Evolutionary conservation across 495 filamentous ascomycete genomes (phyloP), one percentile per base, ranked within the genome.

Genomic region (Ramalina intermedia): DNA sequence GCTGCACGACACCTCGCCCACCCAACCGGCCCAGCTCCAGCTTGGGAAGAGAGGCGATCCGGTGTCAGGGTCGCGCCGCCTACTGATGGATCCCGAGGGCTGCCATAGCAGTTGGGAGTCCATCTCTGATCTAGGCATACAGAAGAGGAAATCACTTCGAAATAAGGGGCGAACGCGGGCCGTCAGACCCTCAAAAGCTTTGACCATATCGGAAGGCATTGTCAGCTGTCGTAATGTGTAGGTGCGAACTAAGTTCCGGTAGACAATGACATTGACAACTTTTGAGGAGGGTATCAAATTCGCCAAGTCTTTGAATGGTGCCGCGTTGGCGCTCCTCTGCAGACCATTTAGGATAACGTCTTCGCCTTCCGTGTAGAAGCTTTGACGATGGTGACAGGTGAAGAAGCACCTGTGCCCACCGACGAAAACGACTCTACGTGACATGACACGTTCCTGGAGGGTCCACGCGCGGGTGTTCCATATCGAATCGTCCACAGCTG

Each of bases 331-430:
- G 2, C 13, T 29, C 17, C 24, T 47, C 23, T 29, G 26, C 13
- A 52, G 40, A 14, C 52, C 44, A 37, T 41, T 52, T 38, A 51
- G 52, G 0, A 18, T 41, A 1, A 11, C 13, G 36, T 58, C 52
- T 14, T 36, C 39, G 26, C 45, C 46, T 46, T 54, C 52, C 23
- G 55, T 33, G n/a, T 48, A 49, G 4, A 14, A 43, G 29, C 36
- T 37, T n/a, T 43, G 47, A 36, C 48, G 35, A 45, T 43, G 46
- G 3, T 58, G 51, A 51, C 66, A 70, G 26, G 66, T 61, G 43
- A 63, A 71, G 39, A 63, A 66, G 37, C 62, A 43, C 40, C 68
- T 63, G 4, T 58, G 33, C 5, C 63, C 53, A 0, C 53, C 61
- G 39, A 72, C 59, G 40, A 58, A 61, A 12, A 70, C 47, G 0